Evolutionary conservation across 2,329 filamentous ascomycete species (phyloP).

Genomic region (Arthrobotrys pseudoclavata): DNA sequence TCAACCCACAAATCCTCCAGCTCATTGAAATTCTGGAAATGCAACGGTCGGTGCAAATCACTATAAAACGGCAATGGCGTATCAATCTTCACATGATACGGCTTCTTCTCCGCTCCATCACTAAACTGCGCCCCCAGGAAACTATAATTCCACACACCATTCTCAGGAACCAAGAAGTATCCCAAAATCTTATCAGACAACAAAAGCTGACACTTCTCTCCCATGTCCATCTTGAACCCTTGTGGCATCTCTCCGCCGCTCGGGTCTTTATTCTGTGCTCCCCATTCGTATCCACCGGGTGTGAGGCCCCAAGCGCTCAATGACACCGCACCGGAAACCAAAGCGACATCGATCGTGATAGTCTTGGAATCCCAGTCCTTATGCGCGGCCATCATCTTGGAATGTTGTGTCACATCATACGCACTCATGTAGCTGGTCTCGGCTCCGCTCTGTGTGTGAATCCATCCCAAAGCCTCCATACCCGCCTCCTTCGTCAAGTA

Average conservation of each 20-base stretch:
- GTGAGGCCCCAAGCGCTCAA: conserved; percentile 94
- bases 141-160: conserved; percentile 94
- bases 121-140: conserved; percentile 95
- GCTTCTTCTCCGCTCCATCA: conserved; percentile 84
- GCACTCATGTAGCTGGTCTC: conserved; percentile 97
- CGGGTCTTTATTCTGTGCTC: conserved; percentile 92
- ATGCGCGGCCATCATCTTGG: conserved; percentile 88
- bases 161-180: conserved; percentile 95
- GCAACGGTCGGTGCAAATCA: conserved; percentile 88
- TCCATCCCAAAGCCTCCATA: conserved; percentile 91
- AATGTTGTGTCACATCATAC: conserved; percentile 92
- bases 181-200: conserved; percentile 93
- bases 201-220: conserved; percentile 93
- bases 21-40: conserved; percentile 98
- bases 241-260: conserved; percentile 87
- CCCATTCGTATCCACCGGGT: conserved; percentile 95
- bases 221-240: conserved; percentile 91
- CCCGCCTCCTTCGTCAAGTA: conserved; percentile 75
- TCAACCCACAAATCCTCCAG: conserved; percentile 98
- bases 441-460: conserved; percentile 89
- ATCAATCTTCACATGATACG: conserved; percentile 91
- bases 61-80: conserved; percentile 85
- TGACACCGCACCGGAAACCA: conserved; percentile 96
- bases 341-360: conserved; percentile 93
- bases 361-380: conserved; percentile 87